phyloP scores from a whole-genome alignment of 2,329 filamentous ascomycete species.

The Penicillium palitans region DNA sequence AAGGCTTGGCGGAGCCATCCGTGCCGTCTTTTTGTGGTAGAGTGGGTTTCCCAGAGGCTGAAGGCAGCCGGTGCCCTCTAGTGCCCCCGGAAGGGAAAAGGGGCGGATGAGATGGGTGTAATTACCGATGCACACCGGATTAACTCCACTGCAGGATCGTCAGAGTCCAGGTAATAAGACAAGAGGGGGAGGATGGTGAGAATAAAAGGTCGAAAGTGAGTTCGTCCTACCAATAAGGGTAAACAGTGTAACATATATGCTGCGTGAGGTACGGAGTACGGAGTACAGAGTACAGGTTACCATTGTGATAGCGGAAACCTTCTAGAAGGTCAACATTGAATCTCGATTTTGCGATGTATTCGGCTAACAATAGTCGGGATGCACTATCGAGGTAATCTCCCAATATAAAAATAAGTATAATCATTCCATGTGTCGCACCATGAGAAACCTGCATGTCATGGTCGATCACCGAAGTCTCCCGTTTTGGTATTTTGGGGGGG shows the following conservation, averaged over 20 bases:
- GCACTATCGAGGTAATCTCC: conserved; percentile 21
- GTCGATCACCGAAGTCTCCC: conserved; percentile 1
- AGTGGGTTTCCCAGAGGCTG: conserved; percentile 21
- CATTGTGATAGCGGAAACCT: conserved; percentile 24
- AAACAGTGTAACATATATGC: not conserved
- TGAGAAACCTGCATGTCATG: conserved; percentile 16
- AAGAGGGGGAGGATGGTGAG: not conserved
- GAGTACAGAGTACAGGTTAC: not conserved
- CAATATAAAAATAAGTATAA: conserved; percentile 5
- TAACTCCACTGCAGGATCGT: conserved; percentile 2
- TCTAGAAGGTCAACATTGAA: conserved; percentile 33
- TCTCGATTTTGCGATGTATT: conserved; percentile 26
- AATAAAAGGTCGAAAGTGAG: not conserved
- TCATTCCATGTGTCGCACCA: conserved; percentile 13
- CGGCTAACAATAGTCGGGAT: conserved; percentile 26
- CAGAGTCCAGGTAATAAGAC: not conserved
- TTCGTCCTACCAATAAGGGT: not conserved
- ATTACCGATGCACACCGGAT: conserved; percentile 22
- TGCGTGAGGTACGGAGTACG: not conserved
- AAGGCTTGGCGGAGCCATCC: conserved; percentile 24
- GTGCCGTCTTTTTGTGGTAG: conserved; percentile 22
- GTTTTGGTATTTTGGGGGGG: not conserved
- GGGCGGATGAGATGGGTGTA: conserved; percentile 17
- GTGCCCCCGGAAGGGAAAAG: conserved; percentile 18
- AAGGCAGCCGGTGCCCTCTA: conserved; percentile 19